Evolutionary conservation across 257 asterid genomes (phyloP), one percentile per base, ranked within the genome.

Genomic region (Sherardia arvensis): DNA sequence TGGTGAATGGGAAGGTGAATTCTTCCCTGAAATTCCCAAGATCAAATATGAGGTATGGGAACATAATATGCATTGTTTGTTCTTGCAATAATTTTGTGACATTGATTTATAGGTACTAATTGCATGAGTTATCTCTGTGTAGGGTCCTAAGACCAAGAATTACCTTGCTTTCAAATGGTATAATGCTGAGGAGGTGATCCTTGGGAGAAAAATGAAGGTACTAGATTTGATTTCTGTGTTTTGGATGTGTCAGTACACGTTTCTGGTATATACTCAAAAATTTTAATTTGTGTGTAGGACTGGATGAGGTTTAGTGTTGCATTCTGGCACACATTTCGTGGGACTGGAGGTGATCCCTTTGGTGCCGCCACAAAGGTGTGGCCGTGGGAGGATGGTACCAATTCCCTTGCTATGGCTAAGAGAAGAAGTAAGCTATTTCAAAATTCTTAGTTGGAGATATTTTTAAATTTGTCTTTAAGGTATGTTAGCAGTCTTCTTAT

Each of bases 341-440:
- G 99, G 69, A 87, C 93, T 0, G 99, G 99, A 25, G 85, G 75
- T 7, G 99, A 93, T 68, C 97, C 96, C 0, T 93, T 93, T 62
- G 99, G 99, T 60, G 88, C 96, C 12, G 87, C 97, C 20, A 93
- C 99, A 8, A 93, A 93, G 87, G n/a, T 56, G 57, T 93, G 99
- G 99, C 96, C 99, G 0, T 93, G 99, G 99, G 99, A 93, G 78
- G 99, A 93, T 74, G 97, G 97, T 74, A 85, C 99, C 20, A 84
- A 90, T 75, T 90, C 99, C 26, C 63, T 93, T 70, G 89, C 80
- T 45, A 93, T 93, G 96, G 99, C 99, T 23, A 90, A 93, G 80
- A 84, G 86, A 76, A 85, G 99, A 82, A 69, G 99, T 93, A 77
- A 71, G 12, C 15, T 48, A 64, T 55, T n/a, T 66, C 48, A 4